Conservation (phyloP, 202 grass and related monocot species). For the Digitaria exilis region DNA sequence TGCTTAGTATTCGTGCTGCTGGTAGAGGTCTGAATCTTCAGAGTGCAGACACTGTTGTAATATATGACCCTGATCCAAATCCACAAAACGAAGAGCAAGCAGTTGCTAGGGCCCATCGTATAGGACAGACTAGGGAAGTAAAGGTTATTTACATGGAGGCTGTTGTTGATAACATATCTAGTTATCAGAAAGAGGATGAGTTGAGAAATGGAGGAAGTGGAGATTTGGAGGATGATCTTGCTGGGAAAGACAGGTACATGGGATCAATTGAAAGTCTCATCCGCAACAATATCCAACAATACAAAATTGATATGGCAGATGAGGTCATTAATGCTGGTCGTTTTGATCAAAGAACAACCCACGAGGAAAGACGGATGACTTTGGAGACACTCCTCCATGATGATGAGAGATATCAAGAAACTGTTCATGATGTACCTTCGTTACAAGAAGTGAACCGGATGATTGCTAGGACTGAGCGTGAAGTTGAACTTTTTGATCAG, state of each 20-base stretch:
- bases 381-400: conserved; percentile 95
- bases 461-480: conserved; percentile 90
- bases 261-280: conserved; percentile 99
- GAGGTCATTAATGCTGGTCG: conserved; percentile 99
- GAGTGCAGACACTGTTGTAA: conserved; percentile 99
- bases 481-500: conserved; percentile 96
- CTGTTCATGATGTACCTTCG: conserved; percentile 93
- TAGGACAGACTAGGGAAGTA: conserved; percentile 96
- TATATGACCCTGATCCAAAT: conserved; percentile 98
- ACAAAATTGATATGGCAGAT: conserved; percentile 99
- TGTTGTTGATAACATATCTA: conserved; percentile 95
- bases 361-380: conserved; percentile 97
- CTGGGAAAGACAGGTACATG: conserved; percentile 92
- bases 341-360: conserved; percentile 99
- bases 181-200: conserved; percentile 99
- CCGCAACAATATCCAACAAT: conserved; percentile 97
- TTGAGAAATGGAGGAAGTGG: conserved; percentile 78
- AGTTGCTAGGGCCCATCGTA: conserved; percentile 97
- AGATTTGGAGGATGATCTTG: conserved; percentile 92
- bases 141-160: conserved; percentile 99
- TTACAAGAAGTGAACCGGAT: conserved; percentile 96
- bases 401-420: conserved; percentile 95
- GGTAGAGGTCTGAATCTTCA: conserved; percentile 99
- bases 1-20: conserved; percentile 98
- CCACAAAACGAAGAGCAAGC: conserved; percentile 99